phyloP scores from a whole-genome alignment of 2,329 filamentous ascomycete species.

The Fusarium mundagurra region DNA sequence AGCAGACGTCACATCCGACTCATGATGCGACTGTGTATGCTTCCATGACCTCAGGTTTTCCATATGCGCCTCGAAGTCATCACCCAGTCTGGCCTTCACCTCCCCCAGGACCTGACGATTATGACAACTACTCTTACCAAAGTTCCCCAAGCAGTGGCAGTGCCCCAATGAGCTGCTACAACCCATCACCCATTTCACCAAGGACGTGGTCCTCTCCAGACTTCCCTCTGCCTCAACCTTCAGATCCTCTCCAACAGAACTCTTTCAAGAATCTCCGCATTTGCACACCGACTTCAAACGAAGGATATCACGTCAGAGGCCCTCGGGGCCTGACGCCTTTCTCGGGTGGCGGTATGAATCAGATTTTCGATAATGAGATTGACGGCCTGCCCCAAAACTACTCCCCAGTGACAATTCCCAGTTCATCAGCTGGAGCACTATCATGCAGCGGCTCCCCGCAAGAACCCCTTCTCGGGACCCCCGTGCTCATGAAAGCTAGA shows the following conservation, averaged over 20 bases:
- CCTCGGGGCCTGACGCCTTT: conserved; percentile 35
- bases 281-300: conserved; percentile 42
- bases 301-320: conserved; percentile 27
- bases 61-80: conserved; percentile 34
- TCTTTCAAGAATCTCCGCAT: conserved; percentile 32
- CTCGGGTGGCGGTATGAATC: conserved; percentile 18
- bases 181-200: conserved; percentile 47
- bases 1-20: conserved; percentile 25
- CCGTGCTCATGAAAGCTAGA: conserved; percentile 22
- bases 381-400: conserved; percentile 24
- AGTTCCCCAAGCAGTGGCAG: conserved; percentile 45
- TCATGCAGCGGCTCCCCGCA: conserved; percentile 36
- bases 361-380: conserved; percentile 29
- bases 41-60: conserved; percentile 37
- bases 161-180: conserved; percentile 40
- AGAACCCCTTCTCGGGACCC: conserved; percentile 26
- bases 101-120: conserved; percentile 50
- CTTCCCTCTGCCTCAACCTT: conserved; percentile 30
- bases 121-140: conserved; percentile 50
- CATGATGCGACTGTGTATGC: conserved; percentile 36
- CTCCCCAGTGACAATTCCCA: conserved; percentile 18
- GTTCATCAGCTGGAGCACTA: conserved; percentile 23
- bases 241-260: conserved; percentile 36
- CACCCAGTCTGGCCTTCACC: conserved; percentile 50
- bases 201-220: conserved; percentile 48